These are phyloP conservation scores for Ilyonectria sp. DNA, from an alignment of 2,329 filamentous ascomycete species.

Conservation along the genomic window DNA sequence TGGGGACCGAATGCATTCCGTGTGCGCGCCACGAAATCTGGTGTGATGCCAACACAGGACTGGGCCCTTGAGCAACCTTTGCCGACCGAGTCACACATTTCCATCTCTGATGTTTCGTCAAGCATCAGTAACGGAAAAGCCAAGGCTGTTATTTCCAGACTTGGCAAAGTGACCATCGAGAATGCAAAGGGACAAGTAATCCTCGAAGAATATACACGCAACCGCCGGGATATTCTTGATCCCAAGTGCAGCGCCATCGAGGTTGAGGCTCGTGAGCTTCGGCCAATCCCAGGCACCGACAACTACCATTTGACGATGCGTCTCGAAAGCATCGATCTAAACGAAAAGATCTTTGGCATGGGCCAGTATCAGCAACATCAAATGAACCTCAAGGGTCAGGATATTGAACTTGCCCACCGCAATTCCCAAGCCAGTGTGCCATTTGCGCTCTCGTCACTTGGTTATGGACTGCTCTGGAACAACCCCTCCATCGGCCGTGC, in stretches of 20 bases:
- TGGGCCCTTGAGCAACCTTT: slow-evolving; percentile 11
- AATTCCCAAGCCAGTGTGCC: slow-evolving; percentile 78
- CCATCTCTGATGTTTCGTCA: neutral
- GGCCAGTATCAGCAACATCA: slow-evolving; percentile 77
- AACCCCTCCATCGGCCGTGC: slow-evolving; percentile 75
- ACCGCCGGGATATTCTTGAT: slow-evolving; percentile 61
- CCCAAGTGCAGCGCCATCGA: slow-evolving; percentile 72
- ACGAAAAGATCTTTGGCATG: slow-evolving; percentile 78
- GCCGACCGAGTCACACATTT: neutral
- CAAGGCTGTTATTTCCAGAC: slow-evolving; percentile 2
- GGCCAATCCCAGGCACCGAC: slow-evolving; percentile 63
- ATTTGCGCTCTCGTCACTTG: slow-evolving; percentile 71
- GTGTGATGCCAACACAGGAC: neutral
- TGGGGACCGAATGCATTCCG: slow-evolving; percentile 16
- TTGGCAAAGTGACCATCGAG: slow-evolving; percentile 9
- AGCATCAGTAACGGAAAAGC: slow-evolving; percentile 2
- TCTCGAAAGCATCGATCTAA: slow-evolving; percentile 67
- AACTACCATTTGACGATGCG: slow-evolving; percentile 71
- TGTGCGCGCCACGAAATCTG: neutral
- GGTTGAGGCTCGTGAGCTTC: slow-evolving; percentile 72
- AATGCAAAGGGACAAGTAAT: slow-evolving; percentile 41
- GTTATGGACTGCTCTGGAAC: slow-evolving; percentile 78
- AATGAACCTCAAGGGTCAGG: slow-evolving; percentile 74
- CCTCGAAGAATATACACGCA: slow-evolving; percentile 52
- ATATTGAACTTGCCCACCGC: slow-evolving; percentile 76